Evolutionary conservation across 768 basidiomycete genomes (phyloP).

Genomic region (Mycena floridula): DNA sequence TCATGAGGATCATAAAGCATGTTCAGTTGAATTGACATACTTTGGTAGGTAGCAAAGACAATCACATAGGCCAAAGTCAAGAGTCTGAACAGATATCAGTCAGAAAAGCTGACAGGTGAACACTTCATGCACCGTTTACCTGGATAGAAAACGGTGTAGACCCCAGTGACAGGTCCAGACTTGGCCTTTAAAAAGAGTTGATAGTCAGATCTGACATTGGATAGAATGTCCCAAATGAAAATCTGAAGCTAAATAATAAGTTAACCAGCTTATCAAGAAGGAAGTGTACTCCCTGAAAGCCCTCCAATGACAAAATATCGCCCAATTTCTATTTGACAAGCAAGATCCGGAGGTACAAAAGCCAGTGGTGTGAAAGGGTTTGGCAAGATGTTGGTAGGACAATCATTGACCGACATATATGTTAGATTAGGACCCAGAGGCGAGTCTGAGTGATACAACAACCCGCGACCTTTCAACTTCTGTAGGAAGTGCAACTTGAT

Average conservation of each 20-base stretch:
- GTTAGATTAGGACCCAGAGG: constrained; percentile 8
- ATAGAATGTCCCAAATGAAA: constrained; percentile 22
- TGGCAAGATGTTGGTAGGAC: constrained; percentile 12
- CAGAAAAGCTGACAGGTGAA: background rate
- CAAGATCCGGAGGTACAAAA: constrained; percentile 19
- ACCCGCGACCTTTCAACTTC: too few relatives aligned
- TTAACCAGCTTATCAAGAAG: too few relatives aligned
- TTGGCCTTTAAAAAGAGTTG: constrained; percentile 12
- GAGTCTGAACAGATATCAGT: constrained; percentile 6
- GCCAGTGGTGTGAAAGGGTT: constrained; percentile 27
- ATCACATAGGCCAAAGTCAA: constrained; percentile 8
- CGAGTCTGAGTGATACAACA: too few relatives aligned
- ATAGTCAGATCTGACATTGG: constrained; percentile 15
- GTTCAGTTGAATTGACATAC: constrained; percentile 10
- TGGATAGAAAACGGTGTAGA: constrained; percentile 18
- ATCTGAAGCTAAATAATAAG: constrained; percentile 7
- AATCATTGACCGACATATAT: constrained; percentile 20
- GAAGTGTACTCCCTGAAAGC: background rate
- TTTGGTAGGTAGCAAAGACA: constrained; percentile 11
- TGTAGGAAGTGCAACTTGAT: too few relatives aligned
- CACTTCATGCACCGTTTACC: constrained; percentile 1
- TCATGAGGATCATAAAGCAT: background rate
- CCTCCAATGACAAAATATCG: constrained; percentile 17
- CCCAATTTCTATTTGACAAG: constrained; percentile 19
- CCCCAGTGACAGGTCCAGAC: constrained; percentile 13